Evolutionary conservation across 1,284 basidiomycete genomes (phyloP).

Genomic region (Austroboletus niveus): DNA sequence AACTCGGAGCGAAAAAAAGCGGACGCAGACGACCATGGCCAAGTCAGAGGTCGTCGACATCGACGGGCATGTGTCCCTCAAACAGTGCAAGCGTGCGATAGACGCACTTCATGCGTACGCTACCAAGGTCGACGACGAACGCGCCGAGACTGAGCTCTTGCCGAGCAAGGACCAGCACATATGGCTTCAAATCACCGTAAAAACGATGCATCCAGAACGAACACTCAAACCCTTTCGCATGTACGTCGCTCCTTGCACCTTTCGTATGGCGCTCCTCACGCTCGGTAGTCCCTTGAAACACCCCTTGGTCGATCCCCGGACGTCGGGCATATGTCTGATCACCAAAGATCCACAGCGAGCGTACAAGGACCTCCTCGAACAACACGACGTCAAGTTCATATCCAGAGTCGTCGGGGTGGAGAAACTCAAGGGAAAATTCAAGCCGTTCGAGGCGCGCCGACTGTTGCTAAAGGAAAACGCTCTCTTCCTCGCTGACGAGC

Average conservation of each 20-base stretch:
- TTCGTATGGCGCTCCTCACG: slow-evolving; percentile 4
- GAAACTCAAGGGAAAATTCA: slow-evolving; percentile 92
- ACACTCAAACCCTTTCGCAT: slow-evolving; percentile 83
- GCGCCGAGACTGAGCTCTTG: slow-evolving; percentile 76
- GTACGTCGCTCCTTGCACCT: slow-evolving; percentile 46
- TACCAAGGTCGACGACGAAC: slow-evolving; percentile 58
- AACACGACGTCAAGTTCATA: slow-evolving; percentile 82
- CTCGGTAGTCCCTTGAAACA: slow-evolving; percentile 68
- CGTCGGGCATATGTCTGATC: slow-evolving; percentile 82
- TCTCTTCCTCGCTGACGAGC: slow-evolving; percentile 90
- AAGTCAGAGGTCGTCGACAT: slow-evolving; percentile 56
- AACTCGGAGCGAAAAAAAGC: background rate
- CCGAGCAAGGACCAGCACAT: slow-evolving; percentile 77
- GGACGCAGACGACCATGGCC: slow-evolving; percentile 30
- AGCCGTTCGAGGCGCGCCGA: slow-evolving; percentile 87
- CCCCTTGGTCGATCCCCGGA: slow-evolving; percentile 80
- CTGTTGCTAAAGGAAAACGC: slow-evolving; percentile 87
- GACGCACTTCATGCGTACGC: slow-evolving; percentile 73
- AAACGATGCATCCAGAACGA: slow-evolving; percentile 72
- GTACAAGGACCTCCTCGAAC: slow-evolving; percentile 90
- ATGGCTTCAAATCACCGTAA: slow-evolving; percentile 84
- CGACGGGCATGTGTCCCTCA: slow-evolving; percentile 63
- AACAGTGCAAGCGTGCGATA: slow-evolving; percentile 79
- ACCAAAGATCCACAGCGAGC: slow-evolving; percentile 94
- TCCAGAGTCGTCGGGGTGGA: slow-evolving; percentile 88